These are phyloP conservation scores for Tilletia setariae DNA, from an alignment of 1,284 basidiomycete genomes.

Conservation along the genomic window DNA sequence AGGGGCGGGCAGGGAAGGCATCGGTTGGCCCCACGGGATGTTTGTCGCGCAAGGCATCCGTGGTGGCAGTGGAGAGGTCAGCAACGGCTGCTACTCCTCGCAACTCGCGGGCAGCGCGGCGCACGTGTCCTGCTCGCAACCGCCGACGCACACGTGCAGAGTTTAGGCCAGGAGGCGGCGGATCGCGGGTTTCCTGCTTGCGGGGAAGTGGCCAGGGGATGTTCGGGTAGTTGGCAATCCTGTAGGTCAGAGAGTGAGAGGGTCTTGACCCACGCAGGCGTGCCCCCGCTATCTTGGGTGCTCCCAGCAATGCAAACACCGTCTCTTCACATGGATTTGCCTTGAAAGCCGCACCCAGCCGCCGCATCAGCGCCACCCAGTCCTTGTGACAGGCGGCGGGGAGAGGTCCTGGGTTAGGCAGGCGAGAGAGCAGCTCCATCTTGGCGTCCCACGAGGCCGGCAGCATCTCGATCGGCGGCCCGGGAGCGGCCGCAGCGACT, in stretches of 20 bases:
- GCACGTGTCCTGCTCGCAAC: not conserved
- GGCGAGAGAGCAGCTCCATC: no score
- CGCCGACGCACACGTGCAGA: no score
- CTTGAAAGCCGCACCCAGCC: not conserved
- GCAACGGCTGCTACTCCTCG: not conserved
- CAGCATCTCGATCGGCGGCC: no score
- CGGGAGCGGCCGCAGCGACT: no score
- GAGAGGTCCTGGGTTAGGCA: no score
- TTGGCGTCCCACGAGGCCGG: no score
- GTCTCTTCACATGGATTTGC: not conserved
- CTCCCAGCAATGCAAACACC: not conserved
- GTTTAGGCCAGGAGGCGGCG: no score
- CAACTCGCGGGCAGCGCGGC: not conserved
- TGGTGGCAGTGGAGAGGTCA: not conserved
- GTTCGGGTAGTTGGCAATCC: not conserved
- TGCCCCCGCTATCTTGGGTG: not conserved
- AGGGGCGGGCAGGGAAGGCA: not conserved
- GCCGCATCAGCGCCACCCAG: not conserved
- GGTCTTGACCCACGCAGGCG: not conserved
- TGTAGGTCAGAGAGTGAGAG: not conserved
- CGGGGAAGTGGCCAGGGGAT: not conserved
- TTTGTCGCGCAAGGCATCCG: not conserved
- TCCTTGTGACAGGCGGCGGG: not conserved
- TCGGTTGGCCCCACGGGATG: not conserved
- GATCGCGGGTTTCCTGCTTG: not conserved